These are phyloP conservation scores for Saururus chinensis DNA, from an alignment of 164 flowering plant species.

Conservation along the genomic window DNA sequence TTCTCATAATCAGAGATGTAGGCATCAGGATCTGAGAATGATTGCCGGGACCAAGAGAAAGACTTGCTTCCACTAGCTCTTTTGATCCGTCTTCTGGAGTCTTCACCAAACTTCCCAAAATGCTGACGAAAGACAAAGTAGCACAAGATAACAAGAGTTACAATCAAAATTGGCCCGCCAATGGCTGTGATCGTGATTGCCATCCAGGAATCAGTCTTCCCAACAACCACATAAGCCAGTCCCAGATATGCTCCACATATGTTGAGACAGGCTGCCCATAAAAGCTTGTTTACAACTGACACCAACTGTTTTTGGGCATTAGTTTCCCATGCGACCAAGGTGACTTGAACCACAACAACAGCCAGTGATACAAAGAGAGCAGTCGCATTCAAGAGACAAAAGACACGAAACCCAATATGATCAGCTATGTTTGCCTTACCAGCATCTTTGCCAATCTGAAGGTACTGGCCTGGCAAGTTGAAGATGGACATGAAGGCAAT, in stretches of 20 bases:
- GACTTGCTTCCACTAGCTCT: slow-evolving; percentile 83
- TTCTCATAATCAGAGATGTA: slow-evolving; percentile 63
- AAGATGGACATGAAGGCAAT: slow-evolving; percentile 87
- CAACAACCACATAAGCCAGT: slow-evolving; percentile 74
- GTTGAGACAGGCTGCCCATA: slow-evolving; percentile 92
- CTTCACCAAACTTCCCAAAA: slow-evolving; percentile 31
- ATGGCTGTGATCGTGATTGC: slow-evolving; percentile 52
- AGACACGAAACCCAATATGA: slow-evolving; percentile 43
- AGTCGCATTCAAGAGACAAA: slow-evolving; percentile 67
- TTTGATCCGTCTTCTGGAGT: slow-evolving; percentile 69
- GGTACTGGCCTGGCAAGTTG: slow-evolving; percentile 77
- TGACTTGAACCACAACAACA: slow-evolving; percentile 92
- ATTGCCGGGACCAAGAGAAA: slow-evolving; percentile 70
- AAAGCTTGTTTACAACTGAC: slow-evolving; percentile 79
- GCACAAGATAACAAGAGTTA: slow-evolving; percentile 74
- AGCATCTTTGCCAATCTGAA: slow-evolving; percentile 24
- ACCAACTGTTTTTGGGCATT: slow-evolving; percentile 77
- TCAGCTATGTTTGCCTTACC: slow-evolving; percentile 59
- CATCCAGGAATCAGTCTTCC: slow-evolving; percentile 61
- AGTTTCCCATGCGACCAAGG: slow-evolving; percentile 93
- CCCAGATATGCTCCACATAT: slow-evolving; percentile 80
- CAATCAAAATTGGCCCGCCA: slow-evolving; percentile 63
- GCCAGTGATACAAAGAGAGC: slow-evolving; percentile 87
- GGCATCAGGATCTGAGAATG: slow-evolving; percentile 66
- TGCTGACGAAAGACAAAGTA: slow-evolving; percentile 75